A percentile compares a stretch with the other conserved stretches of the same genome.
These are phyloP conservation scores for Penicillium nucicola DNA, from an alignment of 495 filamentous ascomycete species.

Conservation along the genomic window DNA sequence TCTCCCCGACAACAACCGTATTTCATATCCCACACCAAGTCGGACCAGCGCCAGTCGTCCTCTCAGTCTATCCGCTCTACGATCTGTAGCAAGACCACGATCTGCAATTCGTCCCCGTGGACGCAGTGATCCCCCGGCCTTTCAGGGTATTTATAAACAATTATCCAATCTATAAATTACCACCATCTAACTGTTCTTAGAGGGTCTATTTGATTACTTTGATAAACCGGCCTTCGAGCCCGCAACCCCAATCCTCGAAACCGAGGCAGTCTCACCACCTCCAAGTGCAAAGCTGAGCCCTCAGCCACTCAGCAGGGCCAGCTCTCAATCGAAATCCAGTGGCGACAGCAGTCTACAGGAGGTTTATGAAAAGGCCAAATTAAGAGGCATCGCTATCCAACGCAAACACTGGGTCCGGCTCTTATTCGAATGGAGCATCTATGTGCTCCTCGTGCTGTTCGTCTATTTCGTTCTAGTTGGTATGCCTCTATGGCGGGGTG, in stretches of 20 bases:
- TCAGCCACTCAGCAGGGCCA: background rate
- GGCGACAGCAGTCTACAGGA: conserved; percentile 15
- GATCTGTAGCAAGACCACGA: conserved; percentile 6
- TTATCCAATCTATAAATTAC: background rate
- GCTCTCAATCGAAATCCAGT: conserved; percentile 6
- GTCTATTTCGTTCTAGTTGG: conserved; percentile 42
- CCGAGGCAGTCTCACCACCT: conserved; percentile 16
- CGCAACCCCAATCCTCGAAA: conserved; percentile 3
- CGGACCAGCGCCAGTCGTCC: conserved; percentile 9
- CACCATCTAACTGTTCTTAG: conserved; percentile 5
- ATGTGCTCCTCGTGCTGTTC: conserved; percentile 26
- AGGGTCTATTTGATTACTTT: conserved; percentile 3
- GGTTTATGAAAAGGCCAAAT: conserved; percentile 24
- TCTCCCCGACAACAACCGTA: conserved; percentile 17
- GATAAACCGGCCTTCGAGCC: conserved; percentile 4
- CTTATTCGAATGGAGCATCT: conserved; percentile 34
- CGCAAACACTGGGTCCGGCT: conserved; percentile 32
- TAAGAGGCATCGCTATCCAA: conserved; percentile 26
- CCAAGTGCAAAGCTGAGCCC: conserved; percentile 10
- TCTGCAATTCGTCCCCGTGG: conserved; percentile 8
- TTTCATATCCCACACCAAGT: conserved; percentile 6
- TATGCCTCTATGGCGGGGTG: conserved; percentile 39
- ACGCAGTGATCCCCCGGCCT: conserved; percentile 15
- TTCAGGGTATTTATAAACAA: conserved; percentile 8
- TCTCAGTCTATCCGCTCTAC: conserved; percentile 15